phyloP scores from a whole-genome alignment of 371 early-diverging fungal species.

The Rhizopus stolonifer region DNA sequence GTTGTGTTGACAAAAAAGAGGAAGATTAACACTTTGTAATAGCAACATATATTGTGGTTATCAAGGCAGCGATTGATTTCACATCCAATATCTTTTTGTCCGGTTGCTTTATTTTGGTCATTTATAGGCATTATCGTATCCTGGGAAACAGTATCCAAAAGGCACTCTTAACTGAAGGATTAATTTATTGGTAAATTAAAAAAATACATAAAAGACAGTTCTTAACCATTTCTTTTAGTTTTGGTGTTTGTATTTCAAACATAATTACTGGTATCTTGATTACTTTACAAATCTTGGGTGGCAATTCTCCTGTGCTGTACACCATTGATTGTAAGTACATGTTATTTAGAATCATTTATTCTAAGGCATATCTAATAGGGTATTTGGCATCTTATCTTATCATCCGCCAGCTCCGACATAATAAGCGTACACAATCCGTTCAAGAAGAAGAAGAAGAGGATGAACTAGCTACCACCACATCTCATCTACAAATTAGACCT shows the following conservation, averaged over 20 bases:
- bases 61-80: slow-evolving; percentile 40
- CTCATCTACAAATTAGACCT: neutral
- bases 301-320: slow-evolving; percentile 42
- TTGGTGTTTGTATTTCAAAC: slow-evolving; percentile 49
- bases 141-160: slow-evolving; percentile 42
- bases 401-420: slow-evolving; percentile 41
- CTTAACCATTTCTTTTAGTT: slow-evolving; percentile 19
- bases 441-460: slow-evolving; percentile 20
- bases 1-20: no score
- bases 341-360: neutral
- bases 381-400: slow-evolving; percentile 48
- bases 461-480: slow-evolving; percentile 5
- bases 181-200: slow-evolving; percentile 41
- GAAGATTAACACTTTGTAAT: neutral
- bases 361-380: slow-evolving; percentile 25
- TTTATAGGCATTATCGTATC: slow-evolving; percentile 41
- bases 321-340: slow-evolving; percentile 45
- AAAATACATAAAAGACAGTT: no score
- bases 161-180: slow-evolving; percentile 37
- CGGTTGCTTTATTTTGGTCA: slow-evolving; percentile 42
- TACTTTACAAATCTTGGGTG: slow-evolving; percentile 31
- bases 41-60: slow-evolving; percentile 36
- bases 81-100: slow-evolving; percentile 43
- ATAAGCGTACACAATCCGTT: slow-evolving; percentile 4
- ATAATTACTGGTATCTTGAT: slow-evolving; percentile 42